Percentiles rank a stretch among this genome's conserved stretches.
These are phyloP conservation scores for Candida stauntonica DNA, from an alignment of 805 yeast genomes.

Conservation along the genomic window DNA sequence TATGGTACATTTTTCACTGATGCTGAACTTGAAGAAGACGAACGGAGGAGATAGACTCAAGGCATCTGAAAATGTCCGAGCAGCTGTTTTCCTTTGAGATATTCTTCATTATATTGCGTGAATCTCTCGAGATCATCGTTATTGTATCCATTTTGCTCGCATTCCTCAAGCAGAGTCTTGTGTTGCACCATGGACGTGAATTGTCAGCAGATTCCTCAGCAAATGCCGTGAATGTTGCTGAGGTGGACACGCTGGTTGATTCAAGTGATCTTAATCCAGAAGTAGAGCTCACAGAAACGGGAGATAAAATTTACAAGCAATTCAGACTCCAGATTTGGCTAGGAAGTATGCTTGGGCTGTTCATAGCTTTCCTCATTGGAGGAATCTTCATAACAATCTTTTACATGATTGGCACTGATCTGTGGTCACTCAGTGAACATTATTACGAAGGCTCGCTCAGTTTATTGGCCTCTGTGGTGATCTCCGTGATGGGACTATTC, in stretches of 20 bases:
- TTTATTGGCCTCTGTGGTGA: slow-evolving; percentile 69
- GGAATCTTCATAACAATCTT: slow-evolving; percentile 64
- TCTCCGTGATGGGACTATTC: slow-evolving; percentile 83
- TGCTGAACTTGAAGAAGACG: no score
- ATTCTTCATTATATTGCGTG: slow-evolving; percentile 68
- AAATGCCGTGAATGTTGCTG: slow-evolving; percentile 4
- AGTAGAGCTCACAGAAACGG: slow-evolving; percentile 19
- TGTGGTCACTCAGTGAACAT: slow-evolving; percentile 86
- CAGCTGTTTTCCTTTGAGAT: slow-evolving; percentile 66
- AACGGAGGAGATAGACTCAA: no score
- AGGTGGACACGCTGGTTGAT: slow-evolving; percentile 3
- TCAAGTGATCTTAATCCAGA: background rate
- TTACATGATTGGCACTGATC: slow-evolving; percentile 73
- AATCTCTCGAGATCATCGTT: slow-evolving; percentile 71
- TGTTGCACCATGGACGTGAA: slow-evolving; percentile 33
- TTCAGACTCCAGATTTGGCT: slow-evolving; percentile 72
- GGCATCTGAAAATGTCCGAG: no score
- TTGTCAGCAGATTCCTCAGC: no score
- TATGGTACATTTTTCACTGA: no score
- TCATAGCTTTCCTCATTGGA: slow-evolving; percentile 69
- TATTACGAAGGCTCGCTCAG: slow-evolving; percentile 87
- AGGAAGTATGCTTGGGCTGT: slow-evolving; percentile 72
- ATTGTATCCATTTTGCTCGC: slow-evolving; percentile 71
- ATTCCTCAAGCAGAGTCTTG: slow-evolving; percentile 58
- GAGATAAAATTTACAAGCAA: slow-evolving; percentile 35